These are phyloP conservation scores for Leavenworthia alabamica DNA, from an alignment of 345 rosid genomes.

Conservation along the genomic window DNA sequence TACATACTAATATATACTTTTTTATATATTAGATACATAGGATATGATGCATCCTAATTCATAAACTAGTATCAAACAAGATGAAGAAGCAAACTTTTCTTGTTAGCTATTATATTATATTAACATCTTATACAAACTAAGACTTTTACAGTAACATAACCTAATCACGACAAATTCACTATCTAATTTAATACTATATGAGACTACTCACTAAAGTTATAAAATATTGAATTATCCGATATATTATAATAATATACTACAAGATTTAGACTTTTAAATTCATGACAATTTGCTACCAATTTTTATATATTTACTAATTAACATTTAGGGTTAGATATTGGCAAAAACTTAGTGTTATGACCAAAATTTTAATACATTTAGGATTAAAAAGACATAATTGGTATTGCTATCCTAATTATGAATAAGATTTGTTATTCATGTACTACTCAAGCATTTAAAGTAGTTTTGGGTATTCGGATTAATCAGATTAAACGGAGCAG, in stretches of 20 bases:
- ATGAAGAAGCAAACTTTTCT: neutral
- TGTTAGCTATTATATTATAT: neutral
- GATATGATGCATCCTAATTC: neutral
- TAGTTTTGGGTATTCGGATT: too few species aligned
- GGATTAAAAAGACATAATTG: neutral
- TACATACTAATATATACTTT: neutral
- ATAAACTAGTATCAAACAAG: neutral
- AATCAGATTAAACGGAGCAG: too few species aligned
- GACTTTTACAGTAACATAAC: neutral
- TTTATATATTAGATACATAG: neutral
- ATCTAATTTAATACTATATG: neutral
- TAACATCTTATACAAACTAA: neutral
- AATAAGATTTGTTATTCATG: neutral
- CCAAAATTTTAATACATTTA: neutral
- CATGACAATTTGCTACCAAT: neutral
- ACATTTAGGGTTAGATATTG: neutral
- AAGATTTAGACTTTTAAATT: neutral
- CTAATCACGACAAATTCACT: neutral
- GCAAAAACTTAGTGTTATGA: neutral
- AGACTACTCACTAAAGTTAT: neutral
- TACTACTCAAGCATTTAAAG: neutral
- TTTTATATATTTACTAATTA: neutral
- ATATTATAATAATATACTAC: neutral
- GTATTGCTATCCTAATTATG: neutral
- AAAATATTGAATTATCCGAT: neutral